Evolutionary conservation across 2,329 filamentous ascomycete genomes (phyloP), one percentile per base, ranked within the genome.

Genomic region (Aulographum hederae): DNA sequence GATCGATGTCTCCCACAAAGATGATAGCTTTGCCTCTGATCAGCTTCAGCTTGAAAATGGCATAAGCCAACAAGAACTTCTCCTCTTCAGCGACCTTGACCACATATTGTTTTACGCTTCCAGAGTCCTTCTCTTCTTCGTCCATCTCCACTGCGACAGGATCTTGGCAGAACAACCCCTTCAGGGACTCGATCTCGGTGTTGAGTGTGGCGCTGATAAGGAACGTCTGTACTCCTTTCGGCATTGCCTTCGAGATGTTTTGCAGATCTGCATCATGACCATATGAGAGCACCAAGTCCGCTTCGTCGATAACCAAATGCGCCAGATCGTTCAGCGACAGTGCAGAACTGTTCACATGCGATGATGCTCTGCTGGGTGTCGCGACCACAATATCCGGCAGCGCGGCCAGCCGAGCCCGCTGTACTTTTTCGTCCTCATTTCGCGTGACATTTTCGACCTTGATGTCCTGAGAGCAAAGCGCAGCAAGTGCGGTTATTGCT

Each of bases 71-170:
- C 23, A 98, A 58, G 46, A 95, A 98, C 50, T 98, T 98, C 46
- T 95, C 89, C 41, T 95, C 86, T 55, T 98, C 89, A n/a, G 71
- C 81, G 42, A 84, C 92, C 66, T 75, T 82, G 40, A 94, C 78
- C 18, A 85, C 73, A 46, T 84, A 93, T 56, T 95, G 89, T 33
- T 73, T 80, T 18, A 95, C 67, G 4, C 73, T 76, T 38, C 77
- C 71, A 14, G 74, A 72, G 40, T 81, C 75, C 15, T 75, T 73
- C 41, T 91, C 80, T 31, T 75, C 68, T 41, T 92, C 81, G 39
- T 89, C 78, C 13, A 98, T 58, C 46, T 92, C 77, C 41, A 98
- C 57, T 27, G 89, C 55, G 2, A 71, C 74, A 0, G 86, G 85
- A 43, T 78, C 73, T 28, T 75, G 68, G 51, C 82, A 89, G 53